Percentiles rank a stretch among this genome's conserved stretches.
Evolutionary conservation across 2,329 filamentous ascomycete genomes (phyloP).

Genomic region (Apiospora malaysiana): DNA sequence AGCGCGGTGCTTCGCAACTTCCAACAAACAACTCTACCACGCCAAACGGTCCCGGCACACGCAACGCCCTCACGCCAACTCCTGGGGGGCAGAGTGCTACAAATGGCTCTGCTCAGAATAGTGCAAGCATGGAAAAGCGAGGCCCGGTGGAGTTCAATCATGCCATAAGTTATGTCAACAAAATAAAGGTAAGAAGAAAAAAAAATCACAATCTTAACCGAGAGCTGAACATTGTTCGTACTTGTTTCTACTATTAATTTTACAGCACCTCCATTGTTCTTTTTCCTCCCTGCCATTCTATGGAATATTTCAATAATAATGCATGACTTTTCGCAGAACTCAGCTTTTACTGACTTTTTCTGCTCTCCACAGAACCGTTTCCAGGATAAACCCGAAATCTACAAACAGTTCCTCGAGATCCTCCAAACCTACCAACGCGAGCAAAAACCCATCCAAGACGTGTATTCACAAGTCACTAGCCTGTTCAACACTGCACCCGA

Average conservation of each 20-base stretch:
- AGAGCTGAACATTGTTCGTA: conserved; percentile 14
- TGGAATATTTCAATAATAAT: conserved; percentile 14
- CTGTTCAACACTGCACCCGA: conserved; percentile 94
- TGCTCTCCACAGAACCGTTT: conserved; percentile 80
- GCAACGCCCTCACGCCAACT: conserved; percentile 66
- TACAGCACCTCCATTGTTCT: conserved; percentile 1
- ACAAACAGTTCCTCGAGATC: conserved; percentile 98
- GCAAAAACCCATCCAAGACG: conserved; percentile 97
- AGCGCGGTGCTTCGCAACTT: conserved; percentile 39
- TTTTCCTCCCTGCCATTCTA: not conserved
- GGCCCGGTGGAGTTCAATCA: conserved; percentile 99
- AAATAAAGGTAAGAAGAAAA: conserved; percentile 81
- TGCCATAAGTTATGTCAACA: conserved; percentile 98
- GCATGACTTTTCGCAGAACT: conserved; percentile 18
- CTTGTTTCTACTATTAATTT: not conserved
- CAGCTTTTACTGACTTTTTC: conserved; percentile 19
- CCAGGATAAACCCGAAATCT: conserved; percentile 94
- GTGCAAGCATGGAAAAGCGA: conserved; percentile 77
- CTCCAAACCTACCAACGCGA: conserved; percentile 97
- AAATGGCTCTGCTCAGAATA: conserved; percentile 58
- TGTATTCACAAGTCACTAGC: conserved; percentile 94
- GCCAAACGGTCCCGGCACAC: conserved; percentile 51
- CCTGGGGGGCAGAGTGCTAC: conserved; percentile 65
- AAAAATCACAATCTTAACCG: conserved; percentile 21
- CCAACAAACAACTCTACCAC: conserved; percentile 41